Conservation (phyloP, 2,329 filamentous ascomycete species). For the Microcera coccophila region DNA sequence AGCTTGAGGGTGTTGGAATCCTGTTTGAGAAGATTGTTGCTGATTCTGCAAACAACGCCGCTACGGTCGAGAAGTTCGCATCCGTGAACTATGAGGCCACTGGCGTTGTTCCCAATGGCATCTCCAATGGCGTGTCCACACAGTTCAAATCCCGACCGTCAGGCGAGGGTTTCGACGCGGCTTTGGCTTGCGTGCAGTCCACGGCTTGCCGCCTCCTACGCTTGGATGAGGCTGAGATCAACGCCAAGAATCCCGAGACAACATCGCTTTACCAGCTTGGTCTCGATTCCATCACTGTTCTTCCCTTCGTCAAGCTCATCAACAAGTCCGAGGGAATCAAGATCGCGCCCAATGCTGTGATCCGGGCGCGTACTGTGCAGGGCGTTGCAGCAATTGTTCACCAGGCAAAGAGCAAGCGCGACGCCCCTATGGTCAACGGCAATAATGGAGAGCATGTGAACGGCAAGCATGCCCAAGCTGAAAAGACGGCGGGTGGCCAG, state of each 20-base stretch:
- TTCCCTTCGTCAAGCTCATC: background rate
- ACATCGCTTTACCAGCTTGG: background rate
- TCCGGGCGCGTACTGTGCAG: conserved; percentile 20
- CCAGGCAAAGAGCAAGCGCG: conserved; percentile 2
- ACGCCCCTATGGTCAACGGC: conserved; percentile 1
- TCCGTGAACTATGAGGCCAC: background rate
- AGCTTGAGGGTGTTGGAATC: background rate
- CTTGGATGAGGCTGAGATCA: background rate
- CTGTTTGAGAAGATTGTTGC: background rate
- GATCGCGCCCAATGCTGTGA: conserved; percentile 17
- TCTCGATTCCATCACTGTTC: background rate
- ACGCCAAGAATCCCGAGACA: background rate
- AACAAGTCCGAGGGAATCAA: conserved; percentile 4
- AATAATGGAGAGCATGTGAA: background rate
- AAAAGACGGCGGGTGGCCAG: background rate
- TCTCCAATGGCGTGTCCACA: background rate
- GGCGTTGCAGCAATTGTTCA: conserved; percentile 16
- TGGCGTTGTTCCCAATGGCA: background rate
- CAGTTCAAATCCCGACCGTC: background rate
- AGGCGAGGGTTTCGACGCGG: background rate
- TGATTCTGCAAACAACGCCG: background rate
- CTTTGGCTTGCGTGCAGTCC: background rate
- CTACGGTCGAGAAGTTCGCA: background rate
- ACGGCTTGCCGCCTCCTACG: background rate
- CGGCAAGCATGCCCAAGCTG: background rate